These are phyloP conservation scores for Penicillium nucicola DNA, from an alignment of 495 filamentous ascomycete species.

Conservation along the genomic window DNA sequence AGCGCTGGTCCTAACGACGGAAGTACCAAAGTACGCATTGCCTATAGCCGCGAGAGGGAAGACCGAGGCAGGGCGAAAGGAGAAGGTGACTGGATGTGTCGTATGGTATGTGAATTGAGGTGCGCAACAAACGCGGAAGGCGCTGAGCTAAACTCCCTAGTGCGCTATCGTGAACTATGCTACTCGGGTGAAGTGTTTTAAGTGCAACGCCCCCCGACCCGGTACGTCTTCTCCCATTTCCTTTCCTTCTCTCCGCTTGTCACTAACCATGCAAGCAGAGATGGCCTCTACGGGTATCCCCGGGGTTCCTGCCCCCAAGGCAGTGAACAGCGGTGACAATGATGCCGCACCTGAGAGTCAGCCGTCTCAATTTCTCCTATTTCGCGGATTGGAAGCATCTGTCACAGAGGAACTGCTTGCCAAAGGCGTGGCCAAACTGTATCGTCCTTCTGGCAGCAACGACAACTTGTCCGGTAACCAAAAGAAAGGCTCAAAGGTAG, in stretches of 20 bases:
- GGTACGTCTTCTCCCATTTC: constrained; percentile 46
- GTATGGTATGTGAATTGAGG: constrained; percentile 46
- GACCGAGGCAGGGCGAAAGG: constrained; percentile 49
- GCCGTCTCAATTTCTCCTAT: constrained; percentile 77
- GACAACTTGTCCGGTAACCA: constrained; percentile 19
- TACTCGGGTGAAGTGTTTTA: constrained; percentile 65
- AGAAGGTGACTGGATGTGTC: constrained; percentile 76
- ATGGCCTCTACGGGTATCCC: constrained; percentile 24
- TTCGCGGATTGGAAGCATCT: constrained; percentile 70
- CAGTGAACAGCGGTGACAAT: constrained; percentile 70
- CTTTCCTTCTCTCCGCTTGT: neutral
- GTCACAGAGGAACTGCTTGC: constrained; percentile 77
- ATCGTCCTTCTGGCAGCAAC: constrained; percentile 43
- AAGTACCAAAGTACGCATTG: constrained; percentile 57
- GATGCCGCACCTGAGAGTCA: constrained; percentile 73
- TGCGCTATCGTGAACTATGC: constrained; percentile 72
- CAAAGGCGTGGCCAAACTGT: constrained; percentile 76
- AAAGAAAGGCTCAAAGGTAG: constrained; percentile 63
- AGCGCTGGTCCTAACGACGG: constrained; percentile 46
- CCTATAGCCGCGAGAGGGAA: constrained; percentile 56
- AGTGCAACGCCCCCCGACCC: constrained; percentile 67
- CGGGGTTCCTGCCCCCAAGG: constrained; percentile 32
- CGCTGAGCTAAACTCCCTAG: constrained; percentile 36
- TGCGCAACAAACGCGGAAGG: neutral
- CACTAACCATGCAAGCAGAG: constrained; percentile 20